These are phyloP conservation scores for Nevesoporus exiguus DNA, from an alignment of 768 basidiomycete species.

Conservation along the genomic window DNA sequence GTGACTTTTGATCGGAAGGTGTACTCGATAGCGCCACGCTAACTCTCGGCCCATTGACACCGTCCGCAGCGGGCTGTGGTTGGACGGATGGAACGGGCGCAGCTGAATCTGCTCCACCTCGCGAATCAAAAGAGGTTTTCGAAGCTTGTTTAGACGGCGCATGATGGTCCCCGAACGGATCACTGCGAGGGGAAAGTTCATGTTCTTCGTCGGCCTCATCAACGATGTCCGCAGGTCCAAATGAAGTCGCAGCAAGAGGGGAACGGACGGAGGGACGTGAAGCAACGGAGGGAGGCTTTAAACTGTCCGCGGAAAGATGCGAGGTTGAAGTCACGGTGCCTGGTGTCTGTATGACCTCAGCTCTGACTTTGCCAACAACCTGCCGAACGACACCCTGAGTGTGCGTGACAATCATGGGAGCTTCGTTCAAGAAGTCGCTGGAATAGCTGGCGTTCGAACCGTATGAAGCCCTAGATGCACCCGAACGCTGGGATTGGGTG, in stretches of 20 bases:
- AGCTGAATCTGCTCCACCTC: conserved; percentile 36
- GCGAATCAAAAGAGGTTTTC: conserved; percentile 17
- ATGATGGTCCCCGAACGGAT: conserved; percentile 69
- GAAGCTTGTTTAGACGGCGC: conserved; percentile 18
- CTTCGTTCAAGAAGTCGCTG: conserved; percentile 77
- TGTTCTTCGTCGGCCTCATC: conserved; percentile 42
- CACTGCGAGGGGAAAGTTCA: conserved; percentile 22
- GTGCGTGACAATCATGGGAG: conserved; percentile 78
- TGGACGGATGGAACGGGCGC: conserved; percentile 44
- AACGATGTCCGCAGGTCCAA: conserved; percentile 64
- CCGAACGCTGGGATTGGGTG: conserved; percentile 52
- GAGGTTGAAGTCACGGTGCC: conserved; percentile 34
- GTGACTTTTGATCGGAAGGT: conserved; percentile 39
- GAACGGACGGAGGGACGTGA: conserved; percentile 53
- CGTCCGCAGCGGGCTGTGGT: conserved; percentile 56
- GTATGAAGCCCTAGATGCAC: conserved; percentile 60
- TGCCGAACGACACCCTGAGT: conserved; percentile 60
- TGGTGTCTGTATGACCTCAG: conserved; percentile 69
- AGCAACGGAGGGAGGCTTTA: conserved; percentile 38
- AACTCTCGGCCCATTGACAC: conserved; percentile 65
- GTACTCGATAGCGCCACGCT: conserved; percentile 49
- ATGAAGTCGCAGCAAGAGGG: conserved; percentile 67
- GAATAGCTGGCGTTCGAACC: conserved; percentile 73
- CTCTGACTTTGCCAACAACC: conserved; percentile 73
- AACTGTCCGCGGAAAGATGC: conserved; percentile 32